Evolutionary conservation across 106 monocot genomes (phyloP), one percentile per base, ranked within the genome.

Genomic region (Gastrodia elata): DNA sequence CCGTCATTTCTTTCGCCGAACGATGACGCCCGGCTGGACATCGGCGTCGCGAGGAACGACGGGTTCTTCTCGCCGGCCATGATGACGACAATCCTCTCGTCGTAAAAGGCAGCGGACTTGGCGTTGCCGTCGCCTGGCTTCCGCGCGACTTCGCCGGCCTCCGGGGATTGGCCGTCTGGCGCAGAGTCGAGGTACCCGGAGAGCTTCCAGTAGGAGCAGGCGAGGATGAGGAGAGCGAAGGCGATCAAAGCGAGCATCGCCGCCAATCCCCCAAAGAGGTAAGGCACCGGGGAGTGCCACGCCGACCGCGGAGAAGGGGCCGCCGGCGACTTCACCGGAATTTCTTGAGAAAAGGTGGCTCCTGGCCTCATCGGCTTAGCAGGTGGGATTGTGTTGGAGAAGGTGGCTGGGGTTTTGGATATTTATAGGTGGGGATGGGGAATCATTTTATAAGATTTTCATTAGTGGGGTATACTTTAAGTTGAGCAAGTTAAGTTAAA

Each of bases 221-320:
- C 88, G 35, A 88, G 80, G 65, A 88, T 82, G 57, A 88, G 84
- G 32, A 88, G 85, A 2, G 88, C 88, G 55, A 88, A 85, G 64
- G 88, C 88, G 58, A 88, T 85, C 68, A 88, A 77, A 26, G 85
- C 85, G 38, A 88, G 80, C 88, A 88, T 88, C 22, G 88, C 85
- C 16, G 88, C 88, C 0, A 88, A 80, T 11, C 88, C 88, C 1
- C 85, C 88, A 73, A 88, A 88, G 6, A 88, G 82, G 52, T 88
- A 88, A 1, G 88, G 88, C 49, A 88, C 85, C n/a, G 88, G 88
- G 5, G 88, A 88, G 77, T 88, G 88, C 88, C 88, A 88, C 35
- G 71, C 82, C 0, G 84, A 84, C 58, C 78, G 82, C 6, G 26
- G 1, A 8, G 61, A 1, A 3, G 14, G 1, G 18, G 18, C 25